Evolutionary conservation across 176 grass and related monocot species (phyloP).

Genomic region (Microstegium vimineum): DNA sequence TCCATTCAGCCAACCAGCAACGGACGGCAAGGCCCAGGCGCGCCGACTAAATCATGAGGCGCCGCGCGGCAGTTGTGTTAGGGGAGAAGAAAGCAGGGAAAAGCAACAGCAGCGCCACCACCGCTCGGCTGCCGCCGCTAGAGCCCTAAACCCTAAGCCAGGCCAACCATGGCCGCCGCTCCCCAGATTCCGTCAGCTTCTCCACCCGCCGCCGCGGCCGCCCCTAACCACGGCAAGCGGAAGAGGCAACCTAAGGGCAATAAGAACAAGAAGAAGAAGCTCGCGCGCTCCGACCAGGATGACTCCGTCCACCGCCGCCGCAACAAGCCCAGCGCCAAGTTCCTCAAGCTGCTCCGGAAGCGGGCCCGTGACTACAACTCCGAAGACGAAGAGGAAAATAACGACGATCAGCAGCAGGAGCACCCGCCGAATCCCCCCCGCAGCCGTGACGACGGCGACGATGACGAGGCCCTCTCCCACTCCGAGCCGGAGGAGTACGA

Average conservation of each 20-base stretch:
- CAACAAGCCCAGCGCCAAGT: slow-evolving; percentile 68
- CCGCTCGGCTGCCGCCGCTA: neutral
- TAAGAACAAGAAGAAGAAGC: slow-evolving; percentile 14
- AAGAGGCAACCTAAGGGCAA: slow-evolving; percentile 49
- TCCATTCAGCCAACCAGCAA: neutral
- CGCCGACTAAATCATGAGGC: neutral
- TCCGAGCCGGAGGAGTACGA: slow-evolving; percentile 21
- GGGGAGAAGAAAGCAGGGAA: neutral
- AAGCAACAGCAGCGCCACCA: neutral
- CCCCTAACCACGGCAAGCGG: slow-evolving; percentile 26
- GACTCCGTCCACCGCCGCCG: slow-evolving; percentile 33
- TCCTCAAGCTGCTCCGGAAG: slow-evolving; percentile 77
- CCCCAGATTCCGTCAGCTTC: neutral
- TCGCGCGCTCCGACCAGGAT: slow-evolving; percentile 10
- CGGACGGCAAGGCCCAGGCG: neutral
- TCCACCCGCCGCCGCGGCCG: neutral
- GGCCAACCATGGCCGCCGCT: neutral
- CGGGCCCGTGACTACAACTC: slow-evolving; percentile 87
- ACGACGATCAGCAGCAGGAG: neutral
- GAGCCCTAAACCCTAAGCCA: neutral
- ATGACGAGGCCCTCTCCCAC: neutral
- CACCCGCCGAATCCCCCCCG: neutral
- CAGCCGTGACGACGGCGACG: neutral
- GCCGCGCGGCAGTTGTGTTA: too few relatives aligned
- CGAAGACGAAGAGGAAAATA: slow-evolving; percentile 33